Base-by-base conservation (phyloP, 352 stramenopile genomes). In the Pythium utonaiense region DNA sequence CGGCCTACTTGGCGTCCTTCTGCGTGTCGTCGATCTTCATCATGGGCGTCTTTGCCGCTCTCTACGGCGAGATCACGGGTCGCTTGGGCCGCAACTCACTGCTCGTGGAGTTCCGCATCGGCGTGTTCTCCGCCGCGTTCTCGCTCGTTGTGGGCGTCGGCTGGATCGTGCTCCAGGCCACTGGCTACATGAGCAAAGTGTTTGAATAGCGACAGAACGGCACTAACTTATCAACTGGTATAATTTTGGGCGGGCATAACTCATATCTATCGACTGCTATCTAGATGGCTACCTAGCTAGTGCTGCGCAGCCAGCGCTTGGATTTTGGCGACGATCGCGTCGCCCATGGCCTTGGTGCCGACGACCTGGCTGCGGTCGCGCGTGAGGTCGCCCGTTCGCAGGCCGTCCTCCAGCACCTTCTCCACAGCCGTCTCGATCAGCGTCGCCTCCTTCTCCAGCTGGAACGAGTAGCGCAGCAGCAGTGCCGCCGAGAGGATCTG, bases 401-500 rank as follows among this genome's bases (percentile, higher is more conserved):
- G 62, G 49, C 88, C 87, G 52, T 91, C 77, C 62, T 94, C 53
- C 22, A 96, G 77, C 58, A 95, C 88, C 28, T 83, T 69, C 62
- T 95, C 83, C 6, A 96, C 88, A 0, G 88, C 88, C 21, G 66
- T 68, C 53, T 96, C 85, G 50, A 96, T 93, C 50, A 93, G 49
- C 58, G 80, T 75, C 22, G 88, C 88, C 67, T 93, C 88, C 3
- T 66, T 50, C 49, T 94, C 80, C 67, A 94, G 75, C 71, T 89
- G 69, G 64, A 95, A 95, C 61, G 85, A 95, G 69, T 99, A 99
- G 40, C 94, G 85, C 51, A 99, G 80, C 90, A 99, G 96, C 76
- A 99, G 91, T 31, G 97, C 96, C 0, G 86, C 97, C 30, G 91
- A 98, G 36, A 99, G 76, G 75, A 99, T 99, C 82, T 99, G 96